phyloP scores from a whole-genome alignment of 306 rosid species.

The Castanopsis chinensis region DNA sequence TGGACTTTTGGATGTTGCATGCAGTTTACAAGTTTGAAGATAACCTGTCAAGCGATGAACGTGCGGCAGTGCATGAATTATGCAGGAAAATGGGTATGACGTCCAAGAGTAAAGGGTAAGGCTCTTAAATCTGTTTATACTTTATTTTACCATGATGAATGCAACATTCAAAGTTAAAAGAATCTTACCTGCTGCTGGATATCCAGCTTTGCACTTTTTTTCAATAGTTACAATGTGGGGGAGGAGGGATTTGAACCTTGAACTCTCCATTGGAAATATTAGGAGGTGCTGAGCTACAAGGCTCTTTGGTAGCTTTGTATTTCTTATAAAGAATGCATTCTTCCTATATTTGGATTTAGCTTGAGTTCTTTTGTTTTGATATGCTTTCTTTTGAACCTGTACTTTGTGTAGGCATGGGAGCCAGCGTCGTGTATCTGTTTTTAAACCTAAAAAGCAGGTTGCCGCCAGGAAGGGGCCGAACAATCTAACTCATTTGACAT shows the following conservation, averaged over 20 bases:
- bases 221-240: too few relatives aligned
- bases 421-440: constrained; percentile 37
- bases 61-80: constrained; percentile 56
- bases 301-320: not conserved
- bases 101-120: constrained; percentile 92
- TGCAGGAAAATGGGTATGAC: constrained; percentile 53
- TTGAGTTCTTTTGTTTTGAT: constrained; percentile 1
- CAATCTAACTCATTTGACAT: constrained; percentile 34
- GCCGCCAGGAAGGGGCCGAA: not conserved
- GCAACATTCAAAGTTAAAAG: not conserved
- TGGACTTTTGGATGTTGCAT: constrained; percentile 15
- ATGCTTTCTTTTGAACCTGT: constrained; percentile 15
- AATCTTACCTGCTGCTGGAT: constrained; percentile 7
- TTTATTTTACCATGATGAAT: not conserved
- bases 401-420: constrained; percentile 44
- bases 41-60: constrained; percentile 45
- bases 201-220: constrained; percentile 1
- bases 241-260: too few relatives aligned
- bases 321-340: constrained; percentile 8
- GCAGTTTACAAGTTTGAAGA: constrained; percentile 66
- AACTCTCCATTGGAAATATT: too few relatives aligned
- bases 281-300: too few relatives aligned
- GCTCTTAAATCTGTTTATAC: not conserved
- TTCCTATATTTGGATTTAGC: not conserved
- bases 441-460: constrained; percentile 33